phyloP scores from a whole-genome alignment of 306 rosid species.

The Rosa persica region DNA sequence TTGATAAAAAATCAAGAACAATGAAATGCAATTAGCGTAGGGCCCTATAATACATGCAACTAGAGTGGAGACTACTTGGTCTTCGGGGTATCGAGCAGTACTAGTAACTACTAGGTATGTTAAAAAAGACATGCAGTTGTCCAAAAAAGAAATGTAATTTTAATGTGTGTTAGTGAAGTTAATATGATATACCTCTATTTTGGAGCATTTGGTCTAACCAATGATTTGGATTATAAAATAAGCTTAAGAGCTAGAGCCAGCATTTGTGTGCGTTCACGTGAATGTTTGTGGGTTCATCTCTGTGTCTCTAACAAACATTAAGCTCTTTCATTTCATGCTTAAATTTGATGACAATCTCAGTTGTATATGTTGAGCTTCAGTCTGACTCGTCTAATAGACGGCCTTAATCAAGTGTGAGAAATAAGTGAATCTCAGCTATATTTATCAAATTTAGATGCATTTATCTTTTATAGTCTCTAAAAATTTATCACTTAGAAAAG shows the following conservation, averaged over 20 bases:
- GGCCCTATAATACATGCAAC: not conserved
- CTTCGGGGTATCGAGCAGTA: not conserved
- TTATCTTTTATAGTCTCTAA: too few species aligned
- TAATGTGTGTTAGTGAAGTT: not conserved
- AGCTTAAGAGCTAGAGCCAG: conserved; percentile 2
- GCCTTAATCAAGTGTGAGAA: too few species aligned
- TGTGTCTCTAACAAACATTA: conserved; percentile 20
- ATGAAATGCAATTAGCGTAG: not conserved
- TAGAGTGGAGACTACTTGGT: not conserved
- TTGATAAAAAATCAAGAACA: conserved; percentile 1
- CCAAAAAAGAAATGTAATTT: not conserved
- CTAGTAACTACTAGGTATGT: not conserved
- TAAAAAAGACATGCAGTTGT: not conserved
- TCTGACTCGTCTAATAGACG: conserved; percentile 9
- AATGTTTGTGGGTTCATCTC: conserved; percentile 39
- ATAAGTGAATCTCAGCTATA: too few species aligned
- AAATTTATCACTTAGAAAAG: too few species aligned
- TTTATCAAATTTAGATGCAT: too few species aligned
- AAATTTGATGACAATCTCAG: too few species aligned
- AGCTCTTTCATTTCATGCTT: not conserved
- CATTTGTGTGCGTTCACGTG: conserved; percentile 44
- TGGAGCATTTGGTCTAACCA: conserved; percentile 20
- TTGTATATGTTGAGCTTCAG: too few species aligned
- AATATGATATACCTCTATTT: not conserved
- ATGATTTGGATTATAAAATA: conserved; percentile 21